These are phyloP conservation scores for Phytophthora palmivora DNA, from an alignment of 352 stramenopile genomes.

Conservation along the genomic window DNA sequence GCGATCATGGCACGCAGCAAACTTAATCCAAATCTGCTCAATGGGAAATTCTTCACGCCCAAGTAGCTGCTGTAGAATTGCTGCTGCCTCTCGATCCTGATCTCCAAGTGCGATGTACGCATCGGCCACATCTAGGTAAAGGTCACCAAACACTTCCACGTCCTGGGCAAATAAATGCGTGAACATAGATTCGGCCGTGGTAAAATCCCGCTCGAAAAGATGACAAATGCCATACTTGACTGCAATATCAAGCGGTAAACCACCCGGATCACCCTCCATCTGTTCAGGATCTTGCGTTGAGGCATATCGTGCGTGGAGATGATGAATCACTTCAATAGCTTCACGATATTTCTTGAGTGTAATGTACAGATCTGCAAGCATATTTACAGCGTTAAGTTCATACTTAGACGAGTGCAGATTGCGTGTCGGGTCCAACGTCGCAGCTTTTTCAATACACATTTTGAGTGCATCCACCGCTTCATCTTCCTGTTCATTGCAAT, in stretches of 20 bases:
- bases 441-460: constrained; percentile 85
- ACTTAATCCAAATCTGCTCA: constrained; percentile 87
- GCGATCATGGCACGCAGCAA: constrained; percentile 75
- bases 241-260: constrained; percentile 83
- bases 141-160: constrained; percentile 83
- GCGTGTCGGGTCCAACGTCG: constrained; percentile 57
- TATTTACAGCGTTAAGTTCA: constrained; percentile 89
- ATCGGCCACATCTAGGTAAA: constrained; percentile 87
- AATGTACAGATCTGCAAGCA: constrained; percentile 89
- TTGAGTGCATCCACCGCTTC: constrained; percentile 85
- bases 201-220: constrained; percentile 77
- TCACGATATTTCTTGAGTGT: constrained; percentile 86
- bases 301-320: constrained; percentile 73
- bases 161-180: constrained; percentile 85
- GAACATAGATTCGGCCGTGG: constrained; percentile 83
- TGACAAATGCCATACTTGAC: constrained; percentile 91
- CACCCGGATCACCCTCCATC: constrained; percentile 69
- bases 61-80: constrained; percentile 75
- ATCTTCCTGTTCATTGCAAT: constrained; percentile 89
- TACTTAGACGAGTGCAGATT: constrained; percentile 77
- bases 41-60: constrained; percentile 72
- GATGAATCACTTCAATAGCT: constrained; percentile 81
- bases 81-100: constrained; percentile 67
- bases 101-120: constrained; percentile 78
- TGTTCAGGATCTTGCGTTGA: constrained; percentile 63